Percentiles rank a stretch among this genome's conserved stretches.
Conservation (phyloP, 257 asterid genomes). For the Fraxinus pennsylvanica region DNA sequence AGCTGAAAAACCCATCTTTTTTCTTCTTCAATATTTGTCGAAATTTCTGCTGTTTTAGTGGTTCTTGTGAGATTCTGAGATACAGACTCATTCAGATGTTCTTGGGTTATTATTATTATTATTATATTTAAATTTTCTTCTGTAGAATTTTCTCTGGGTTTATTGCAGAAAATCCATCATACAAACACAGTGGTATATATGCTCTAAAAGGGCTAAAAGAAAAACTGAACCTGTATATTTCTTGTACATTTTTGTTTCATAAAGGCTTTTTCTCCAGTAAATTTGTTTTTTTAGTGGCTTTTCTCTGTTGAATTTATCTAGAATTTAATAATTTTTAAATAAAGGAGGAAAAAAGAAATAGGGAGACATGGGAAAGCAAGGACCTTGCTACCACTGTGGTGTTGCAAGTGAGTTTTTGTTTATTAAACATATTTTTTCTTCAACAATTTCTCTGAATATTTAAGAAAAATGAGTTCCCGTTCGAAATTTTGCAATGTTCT, state of each 20-base stretch:
- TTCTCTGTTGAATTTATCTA: constrained; percentile 33
- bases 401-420: constrained; percentile 88
- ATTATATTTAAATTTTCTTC: constrained; percentile 26
- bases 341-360: constrained; percentile 34
- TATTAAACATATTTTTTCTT: constrained; percentile 11
- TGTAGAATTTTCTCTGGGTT: constrained; percentile 35
- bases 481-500: not conserved
- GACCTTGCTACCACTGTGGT: constrained; percentile 99
- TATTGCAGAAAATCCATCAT: constrained; percentile 37
- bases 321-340: constrained; percentile 31
- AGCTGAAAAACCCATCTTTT: constrained; percentile 40
- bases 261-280: constrained; percentile 20
- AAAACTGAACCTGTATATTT: constrained; percentile 34
- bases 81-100: constrained; percentile 17
- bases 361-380: constrained; percentile 94
- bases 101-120: constrained; percentile 42
- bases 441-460: constrained; percentile 7
- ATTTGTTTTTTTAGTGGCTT: constrained; percentile 13
- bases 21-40: constrained; percentile 38
- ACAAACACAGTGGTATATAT: constrained; percentile 41
- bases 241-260: constrained; percentile 21
- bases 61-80: constrained; percentile 54
- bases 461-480: constrained; percentile 3
- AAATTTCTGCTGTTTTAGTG: constrained; percentile 50
- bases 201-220: constrained; percentile 37